Evolutionary conservation across 352 stramenopile genomes (phyloP).

Genomic region (Sclerospora graminicola): DNA sequence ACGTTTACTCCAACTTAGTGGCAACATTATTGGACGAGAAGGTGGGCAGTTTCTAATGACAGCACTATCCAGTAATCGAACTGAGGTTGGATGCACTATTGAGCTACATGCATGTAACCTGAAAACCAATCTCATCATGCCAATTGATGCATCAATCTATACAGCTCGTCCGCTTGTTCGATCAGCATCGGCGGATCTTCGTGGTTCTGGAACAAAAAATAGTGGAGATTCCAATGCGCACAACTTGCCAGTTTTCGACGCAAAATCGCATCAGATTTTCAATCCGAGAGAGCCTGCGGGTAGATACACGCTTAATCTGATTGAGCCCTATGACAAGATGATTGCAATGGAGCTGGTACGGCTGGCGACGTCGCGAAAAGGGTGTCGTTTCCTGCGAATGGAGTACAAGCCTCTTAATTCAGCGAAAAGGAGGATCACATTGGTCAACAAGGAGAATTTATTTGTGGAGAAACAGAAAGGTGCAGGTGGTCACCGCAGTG

Average conservation of each 20-base stretch:
- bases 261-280: conserved; percentile 16
- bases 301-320: conserved; percentile 62
- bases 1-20: conserved; percentile 59
- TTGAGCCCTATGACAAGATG: no score
- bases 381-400: no score
- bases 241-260: conserved; percentile 33
- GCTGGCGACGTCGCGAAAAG: no score
- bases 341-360: no score
- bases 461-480: no score
- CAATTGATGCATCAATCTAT: conserved; percentile 1
- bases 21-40: no score
- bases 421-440: no score
- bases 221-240: conserved; percentile 17
- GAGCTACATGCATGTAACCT: conserved; percentile 59
- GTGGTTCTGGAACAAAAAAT: no score
- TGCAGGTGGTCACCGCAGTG: no score
- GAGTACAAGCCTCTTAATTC: no score
- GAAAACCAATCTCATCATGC: conserved; percentile 18
- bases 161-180: neutral
- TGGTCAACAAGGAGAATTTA: conserved; percentile 36
- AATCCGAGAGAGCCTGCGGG: conserved; percentile 62
- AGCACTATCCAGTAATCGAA: conserved; percentile 51
- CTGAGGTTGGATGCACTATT: conserved; percentile 40
- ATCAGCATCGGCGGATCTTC: no score
- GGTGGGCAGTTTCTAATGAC: no score